phyloP scores from a whole-genome alignment of 2,329 filamentous ascomycete species.

The Aaosphaeria arxii region DNA sequence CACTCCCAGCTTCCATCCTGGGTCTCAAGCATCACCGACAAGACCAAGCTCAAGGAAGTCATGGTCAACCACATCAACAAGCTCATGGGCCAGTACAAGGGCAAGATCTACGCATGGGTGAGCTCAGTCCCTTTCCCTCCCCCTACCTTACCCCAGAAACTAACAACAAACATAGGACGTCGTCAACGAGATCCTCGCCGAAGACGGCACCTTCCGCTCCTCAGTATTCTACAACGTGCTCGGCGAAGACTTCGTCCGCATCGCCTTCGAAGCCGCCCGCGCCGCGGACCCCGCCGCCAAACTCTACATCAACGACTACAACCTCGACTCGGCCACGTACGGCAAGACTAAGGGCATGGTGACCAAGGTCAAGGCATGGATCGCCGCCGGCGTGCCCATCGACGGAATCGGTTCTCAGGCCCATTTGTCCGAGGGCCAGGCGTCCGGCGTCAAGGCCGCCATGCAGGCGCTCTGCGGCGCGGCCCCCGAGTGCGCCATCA shows the following conservation, averaged over 20 bases:
- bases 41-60: slow-evolving; percentile 51
- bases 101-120: slow-evolving; percentile 60
- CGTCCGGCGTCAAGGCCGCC: slow-evolving; percentile 46
- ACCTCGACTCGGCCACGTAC: slow-evolving; percentile 58
- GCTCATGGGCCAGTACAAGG: slow-evolving; percentile 59
- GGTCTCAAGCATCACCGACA: slow-evolving; percentile 57
- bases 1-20: slow-evolving; percentile 52
- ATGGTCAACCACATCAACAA: slow-evolving; percentile 60
- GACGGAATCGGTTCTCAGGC: slow-evolving; percentile 63
- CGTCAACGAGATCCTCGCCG: slow-evolving; percentile 60
- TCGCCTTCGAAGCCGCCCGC: slow-evolving; percentile 67
- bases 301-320: slow-evolving; percentile 73
- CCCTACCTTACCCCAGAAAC: neutral
- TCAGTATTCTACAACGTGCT: slow-evolving; percentile 67
- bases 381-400: slow-evolving; percentile 60
- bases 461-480: slow-evolving; percentile 53
- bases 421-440: slow-evolving; percentile 48
- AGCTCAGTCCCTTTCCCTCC: slow-evolving; percentile 8
- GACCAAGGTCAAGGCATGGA: slow-evolving; percentile 61
- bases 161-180: slow-evolving; percentile 46
- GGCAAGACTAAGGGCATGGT: slow-evolving; percentile 59
- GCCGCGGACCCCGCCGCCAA: slow-evolving; percentile 64
- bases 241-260: slow-evolving; percentile 66
- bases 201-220: slow-evolving; percentile 57
- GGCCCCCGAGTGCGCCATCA: slow-evolving; percentile 60